Base-by-base conservation (phyloP, 1,139 yeast species). In the Lodderomyces theae region DNA sequence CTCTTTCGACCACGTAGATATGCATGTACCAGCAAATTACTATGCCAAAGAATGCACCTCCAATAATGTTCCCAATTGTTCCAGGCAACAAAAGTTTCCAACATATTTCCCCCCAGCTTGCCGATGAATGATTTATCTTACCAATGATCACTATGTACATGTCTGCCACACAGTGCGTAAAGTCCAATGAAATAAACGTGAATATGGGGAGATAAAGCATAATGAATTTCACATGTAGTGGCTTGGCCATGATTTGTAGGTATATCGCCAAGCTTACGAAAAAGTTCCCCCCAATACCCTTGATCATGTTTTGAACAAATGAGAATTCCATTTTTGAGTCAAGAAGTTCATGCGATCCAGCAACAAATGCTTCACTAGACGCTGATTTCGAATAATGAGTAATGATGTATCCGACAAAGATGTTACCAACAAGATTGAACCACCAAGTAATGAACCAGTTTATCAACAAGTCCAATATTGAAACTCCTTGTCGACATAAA, bases 101-200 rank as follows among this genome's bases (percentile, higher is more conserved):
- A 7, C 82, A 79, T 40, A 77, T 80, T n/a, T 61, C 61, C 0
- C 80, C 85, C 19, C 83, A 86, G 0, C 81, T 64, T 10, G 80
- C 64, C 3, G 78, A 72, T 0, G 87, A 82, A 22, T 80, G 77
- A 56, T 82, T 82, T 38, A 86, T 69, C 52, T 84, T 63, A 0
- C 87, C 95, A 50, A 80, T 74, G 8, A 80, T 76, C 9, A 82
- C 56, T 43, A 83, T 51, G 50, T 69, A 79, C 90, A 86, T 84
- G 58, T 86, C 95, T 1, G 95, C 95, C 8, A 86, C 88, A 2
- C 79, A 79, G 56, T 86, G 95, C 4, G 87, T 79, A 58, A 80
- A 86, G 0, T 94, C 94, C 66, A 82, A 67, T 1, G 80, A 52
- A 7, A 84, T 94, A 57, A 86, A 83, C 0, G 89, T 78, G 60